Evolutionary conservation across 1,284 basidiomycete genomes (phyloP).

Genomic region (Cystobasidium sp.): DNA sequence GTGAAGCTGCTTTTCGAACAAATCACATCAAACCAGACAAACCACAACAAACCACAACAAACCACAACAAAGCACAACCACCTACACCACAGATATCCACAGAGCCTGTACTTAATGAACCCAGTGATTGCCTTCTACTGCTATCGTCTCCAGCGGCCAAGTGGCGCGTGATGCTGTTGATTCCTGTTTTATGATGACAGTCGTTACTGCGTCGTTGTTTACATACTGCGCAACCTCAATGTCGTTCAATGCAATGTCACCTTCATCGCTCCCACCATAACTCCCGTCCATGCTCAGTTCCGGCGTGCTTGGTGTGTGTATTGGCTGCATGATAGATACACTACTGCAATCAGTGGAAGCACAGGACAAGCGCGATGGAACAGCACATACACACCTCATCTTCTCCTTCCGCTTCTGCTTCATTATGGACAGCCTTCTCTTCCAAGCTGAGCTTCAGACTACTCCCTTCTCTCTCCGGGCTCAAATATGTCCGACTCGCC

Average conservation of each 20-base stretch:
- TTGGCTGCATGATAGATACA: not conserved
- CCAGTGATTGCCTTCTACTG: conserved; percentile 34
- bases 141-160: conserved; percentile 26
- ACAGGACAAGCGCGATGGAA: not conserved
- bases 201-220: not conserved
- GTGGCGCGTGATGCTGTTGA: not conserved
- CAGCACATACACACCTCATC: conserved; percentile 35
- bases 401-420: not conserved
- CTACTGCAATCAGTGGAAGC: not conserved
- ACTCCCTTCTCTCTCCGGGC: too few species aligned
- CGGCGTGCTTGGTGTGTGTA: conserved; percentile 22
- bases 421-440: conserved; percentile 2
- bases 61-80: too few species aligned
- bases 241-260: not conserved
- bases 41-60: too few species aligned
- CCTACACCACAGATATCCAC: too few species aligned
- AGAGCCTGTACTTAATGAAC: too few species aligned
- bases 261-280: conserved; percentile 32
- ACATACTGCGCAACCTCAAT: not conserved
- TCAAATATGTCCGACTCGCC: conserved; percentile 7
- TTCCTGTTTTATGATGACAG: not conserved
- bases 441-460: not conserved
- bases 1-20: too few species aligned
- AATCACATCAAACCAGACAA: too few species aligned
- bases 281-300: conserved; percentile 39